Base-by-base conservation (phyloP, 495 filamentous ascomycete genomes). In the Jackrogersella multiformis region DNA sequence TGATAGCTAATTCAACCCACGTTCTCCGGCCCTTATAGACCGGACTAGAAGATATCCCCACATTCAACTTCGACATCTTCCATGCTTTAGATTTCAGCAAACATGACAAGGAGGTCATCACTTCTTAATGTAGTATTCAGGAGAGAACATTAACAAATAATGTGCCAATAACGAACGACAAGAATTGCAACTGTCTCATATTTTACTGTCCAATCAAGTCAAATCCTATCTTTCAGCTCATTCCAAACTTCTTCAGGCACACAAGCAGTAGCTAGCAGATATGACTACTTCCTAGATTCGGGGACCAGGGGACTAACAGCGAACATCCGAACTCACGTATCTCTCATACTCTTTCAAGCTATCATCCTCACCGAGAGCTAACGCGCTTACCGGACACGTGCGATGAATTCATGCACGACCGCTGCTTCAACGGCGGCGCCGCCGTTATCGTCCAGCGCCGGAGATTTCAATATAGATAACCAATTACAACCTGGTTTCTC, bases 401-500 rank as follows among this genome's bases (percentile, higher is more conserved):
- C 52, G n/a, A 28, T 28, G 35, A 34, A 28, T 69, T 69, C 56
- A 61, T 69, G 51, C 56, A 18, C 13, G 36, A 13, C 15, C 20
- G 53, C 45, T 18, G 26, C 36, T 18, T 56, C 28, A 20, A 61
- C 23, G 20, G 26, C 44, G 26, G 36, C 57, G 24, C 61, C 66
- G 55, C 49, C 32, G 51, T 44, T 46, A 59, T 56, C 51, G 44
- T 53, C 42, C 42, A 39, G 23, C 5, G 35, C 36, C 60, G 56
- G 61, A 65, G 12, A 65, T 69, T 61, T 61, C 54, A 44, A 39
- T 48, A 38, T 38, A 53, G 34, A 46, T 51, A 23, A 8, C 61
- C 66, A 69, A 69, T 69, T 44, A 48, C 24, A 38, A 51, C 44
- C 49, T 13, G 32, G 9, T n/a, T n/a, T 35, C 10, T 51, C 15